These are phyloP conservation scores for Akebia trifoliata DNA, from an alignment of 164 flowering plant species.

Conservation along the genomic window DNA sequence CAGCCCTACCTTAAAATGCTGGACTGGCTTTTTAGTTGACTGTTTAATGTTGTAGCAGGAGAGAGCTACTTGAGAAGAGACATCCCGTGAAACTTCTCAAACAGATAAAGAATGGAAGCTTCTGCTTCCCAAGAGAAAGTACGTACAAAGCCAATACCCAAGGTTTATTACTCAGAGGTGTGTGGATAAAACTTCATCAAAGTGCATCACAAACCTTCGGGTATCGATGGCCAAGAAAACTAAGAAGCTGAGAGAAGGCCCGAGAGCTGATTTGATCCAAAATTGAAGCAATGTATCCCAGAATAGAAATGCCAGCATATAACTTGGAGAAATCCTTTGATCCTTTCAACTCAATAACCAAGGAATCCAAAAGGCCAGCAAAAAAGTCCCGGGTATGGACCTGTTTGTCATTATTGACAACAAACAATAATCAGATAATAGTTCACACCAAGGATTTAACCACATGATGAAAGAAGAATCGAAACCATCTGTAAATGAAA, in stretches of 20 bases:
- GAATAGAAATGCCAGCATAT: constrained; percentile 77
- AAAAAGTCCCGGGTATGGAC: constrained; percentile 46
- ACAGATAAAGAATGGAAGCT: neutral
- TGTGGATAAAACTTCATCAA: neutral
- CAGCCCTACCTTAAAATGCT: neutral
- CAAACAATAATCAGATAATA: constrained; percentile 5
- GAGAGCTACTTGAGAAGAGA: neutral
- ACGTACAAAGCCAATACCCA: neutral
- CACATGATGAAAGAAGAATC: neutral
- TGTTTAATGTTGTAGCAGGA: too few relatives aligned
- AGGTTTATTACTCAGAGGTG: neutral
- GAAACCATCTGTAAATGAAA: too few relatives aligned
- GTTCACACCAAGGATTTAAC: neutral
- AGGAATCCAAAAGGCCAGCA: constrained; percentile 61
- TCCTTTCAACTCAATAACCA: constrained; percentile 60
- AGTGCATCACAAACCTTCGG: constrained; percentile 65
- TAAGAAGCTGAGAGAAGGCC: constrained; percentile 71
- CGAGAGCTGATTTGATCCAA: constrained; percentile 42
- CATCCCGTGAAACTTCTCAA: neutral
- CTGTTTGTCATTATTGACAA: constrained; percentile 29
- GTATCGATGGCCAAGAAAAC: constrained; percentile 74
- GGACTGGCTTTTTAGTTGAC: neutral
- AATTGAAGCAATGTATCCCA: constrained; percentile 76
- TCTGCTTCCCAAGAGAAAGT: neutral
- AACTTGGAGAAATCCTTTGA: constrained; percentile 83